Percentiles rank a stretch among this genome's conserved stretches.
These are phyloP conservation scores for Colletotrichum sublineola DNA, from an alignment of 2,329 filamentous ascomycete genomes.

Conservation along the genomic window DNA sequence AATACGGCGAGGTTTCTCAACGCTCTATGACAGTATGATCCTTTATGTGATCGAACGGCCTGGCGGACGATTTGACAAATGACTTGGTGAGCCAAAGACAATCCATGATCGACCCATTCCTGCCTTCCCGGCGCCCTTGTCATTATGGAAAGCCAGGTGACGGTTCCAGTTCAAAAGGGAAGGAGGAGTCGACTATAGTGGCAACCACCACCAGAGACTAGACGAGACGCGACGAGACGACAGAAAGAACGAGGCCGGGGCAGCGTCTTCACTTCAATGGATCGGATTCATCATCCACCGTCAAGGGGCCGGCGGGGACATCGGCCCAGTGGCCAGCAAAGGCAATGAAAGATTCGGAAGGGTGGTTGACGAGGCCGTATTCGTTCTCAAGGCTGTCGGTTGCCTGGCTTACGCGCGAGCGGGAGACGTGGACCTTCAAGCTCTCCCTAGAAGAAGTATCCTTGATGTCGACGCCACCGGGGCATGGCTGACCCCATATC, in stretches of 20 bases:
- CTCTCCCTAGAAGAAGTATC: constrained; percentile 36
- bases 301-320: constrained; percentile 5
- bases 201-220: not conserved
- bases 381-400: constrained; percentile 22
- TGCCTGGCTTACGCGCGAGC: constrained; percentile 21
- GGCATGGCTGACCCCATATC: constrained; percentile 26
- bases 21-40: not conserved
- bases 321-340: constrained; percentile 37
- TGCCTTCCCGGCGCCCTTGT: not conserved
- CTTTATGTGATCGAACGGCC: not conserved
- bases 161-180: not conserved
- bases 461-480: constrained; percentile 30
- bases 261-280: not conserved
- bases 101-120: not conserved
- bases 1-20: not conserved
- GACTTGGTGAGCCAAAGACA: not conserved
- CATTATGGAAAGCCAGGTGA: not conserved
- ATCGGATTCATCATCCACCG: constrained; percentile 4
- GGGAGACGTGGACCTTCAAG: constrained; percentile 24
- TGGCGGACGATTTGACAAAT: not conserved
- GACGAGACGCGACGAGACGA: not conserved
- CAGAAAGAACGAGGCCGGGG: not conserved
- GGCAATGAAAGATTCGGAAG: constrained; percentile 25
- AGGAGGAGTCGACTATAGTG: not conserved
- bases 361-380: constrained; percentile 32